Percentiles rank a stretch among this genome's conserved stretches.
phyloP scores from a whole-genome alignment of 192 early-diverging fungal species.

The Mortierella alpina region DNA sequence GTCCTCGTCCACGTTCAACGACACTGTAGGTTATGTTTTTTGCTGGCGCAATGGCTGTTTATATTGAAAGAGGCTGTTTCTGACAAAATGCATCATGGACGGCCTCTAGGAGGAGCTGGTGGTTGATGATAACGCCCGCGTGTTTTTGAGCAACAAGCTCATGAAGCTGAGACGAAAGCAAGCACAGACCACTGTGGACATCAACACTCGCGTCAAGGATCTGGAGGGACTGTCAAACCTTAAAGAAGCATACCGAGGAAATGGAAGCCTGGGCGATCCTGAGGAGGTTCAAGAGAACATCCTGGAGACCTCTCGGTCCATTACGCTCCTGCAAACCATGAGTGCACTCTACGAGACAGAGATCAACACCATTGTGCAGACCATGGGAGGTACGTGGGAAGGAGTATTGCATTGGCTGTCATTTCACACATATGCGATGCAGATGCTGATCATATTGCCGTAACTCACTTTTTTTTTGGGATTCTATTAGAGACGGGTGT shows the following conservation, averaged over 20 bases:
- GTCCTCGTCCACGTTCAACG: constrained; percentile 37
- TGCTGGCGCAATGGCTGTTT: background rate
- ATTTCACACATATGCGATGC: background rate
- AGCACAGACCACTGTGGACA: constrained; percentile 59
- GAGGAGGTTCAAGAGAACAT: constrained; percentile 71
- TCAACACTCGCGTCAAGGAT: constrained; percentile 59
- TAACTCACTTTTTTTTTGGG: background rate
- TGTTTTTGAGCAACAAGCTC: constrained; percentile 77
- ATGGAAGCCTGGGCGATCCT: constrained; percentile 64
- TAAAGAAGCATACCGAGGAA: constrained; percentile 60
- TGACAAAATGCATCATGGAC: background rate
- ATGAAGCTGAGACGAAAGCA: constrained; percentile 64
- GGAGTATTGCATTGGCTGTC: background rate
- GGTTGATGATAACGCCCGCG: constrained; percentile 65
- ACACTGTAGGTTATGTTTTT: constrained; percentile 38
- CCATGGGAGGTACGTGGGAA: constrained; percentile 66
- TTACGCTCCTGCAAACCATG: constrained; percentile 61
- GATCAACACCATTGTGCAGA: constrained; percentile 70
- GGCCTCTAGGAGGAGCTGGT: constrained; percentile 57
- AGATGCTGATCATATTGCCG: background rate
- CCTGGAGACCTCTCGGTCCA: constrained; percentile 61
- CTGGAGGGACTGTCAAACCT: constrained; percentile 63
- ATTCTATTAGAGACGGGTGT: constrained; percentile 58
- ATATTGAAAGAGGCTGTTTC: background rate
- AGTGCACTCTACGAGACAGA: constrained; percentile 63